These are phyloP conservation scores for Sanguinoderma infundibulare DNA, from an alignment of 1,284 basidiomycete genomes.

Conservation along the genomic window DNA sequence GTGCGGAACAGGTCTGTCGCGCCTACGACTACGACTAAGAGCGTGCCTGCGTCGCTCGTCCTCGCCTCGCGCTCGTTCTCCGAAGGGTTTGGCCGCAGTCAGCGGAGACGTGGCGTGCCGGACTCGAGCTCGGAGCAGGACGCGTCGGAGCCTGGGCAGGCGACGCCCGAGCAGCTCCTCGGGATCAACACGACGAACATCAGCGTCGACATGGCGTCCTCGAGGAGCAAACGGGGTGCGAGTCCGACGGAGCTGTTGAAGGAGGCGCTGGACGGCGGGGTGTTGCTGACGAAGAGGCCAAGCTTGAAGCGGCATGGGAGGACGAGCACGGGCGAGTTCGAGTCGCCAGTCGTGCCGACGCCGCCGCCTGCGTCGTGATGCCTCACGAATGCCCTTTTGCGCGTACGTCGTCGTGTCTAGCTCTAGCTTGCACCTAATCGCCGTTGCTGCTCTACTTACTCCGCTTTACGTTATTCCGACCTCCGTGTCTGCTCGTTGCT, in stretches of 20 bases:
- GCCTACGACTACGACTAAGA: not conserved
- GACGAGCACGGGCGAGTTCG: constrained; percentile 28
- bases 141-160: not conserved
- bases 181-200: constrained; percentile 17
- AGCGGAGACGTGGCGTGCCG: constrained; percentile 22
- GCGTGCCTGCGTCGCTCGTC: not conserved
- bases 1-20: not conserved
- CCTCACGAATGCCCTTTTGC: not conserved
- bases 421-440: not conserved
- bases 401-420: not conserved
- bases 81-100: not conserved
- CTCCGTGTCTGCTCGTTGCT: not conserved
- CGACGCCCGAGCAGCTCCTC: constrained; percentile 4
- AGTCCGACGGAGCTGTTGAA: constrained; percentile 73
- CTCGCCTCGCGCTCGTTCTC: constrained; percentile 18
- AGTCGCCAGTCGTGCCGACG: not conserved
- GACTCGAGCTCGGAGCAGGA: constrained; percentile 13
- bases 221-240: constrained; percentile 61
- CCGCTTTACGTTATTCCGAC: not conserved
- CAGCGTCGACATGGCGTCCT: constrained; percentile 30
- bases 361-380: not conserved
- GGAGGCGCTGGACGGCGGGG: constrained; percentile 60
- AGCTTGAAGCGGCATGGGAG: constrained; percentile 66
- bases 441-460: not conserved
- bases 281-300: constrained; percentile 65